Evolutionary conservation across 1,139 yeast species (phyloP).

Genomic region (Hansenula lynferdii): DNA sequence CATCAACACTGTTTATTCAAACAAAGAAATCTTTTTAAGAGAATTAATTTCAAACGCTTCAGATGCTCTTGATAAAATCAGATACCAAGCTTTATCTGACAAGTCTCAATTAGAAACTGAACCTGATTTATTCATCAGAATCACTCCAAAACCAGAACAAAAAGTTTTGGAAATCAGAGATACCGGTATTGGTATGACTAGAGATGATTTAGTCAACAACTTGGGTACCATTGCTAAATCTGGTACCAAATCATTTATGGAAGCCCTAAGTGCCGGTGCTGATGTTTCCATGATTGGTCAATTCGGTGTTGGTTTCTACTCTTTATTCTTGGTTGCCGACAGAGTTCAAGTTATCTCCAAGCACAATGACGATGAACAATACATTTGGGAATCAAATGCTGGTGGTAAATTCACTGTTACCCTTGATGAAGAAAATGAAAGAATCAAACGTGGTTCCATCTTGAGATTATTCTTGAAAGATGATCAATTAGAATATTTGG

Average conservation of each 20-base stretch:
- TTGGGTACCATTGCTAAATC: constrained; percentile 99
- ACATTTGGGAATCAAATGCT: constrained; percentile 99
- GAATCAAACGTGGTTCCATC: constrained; percentile 90
- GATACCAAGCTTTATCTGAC: constrained; percentile 94
- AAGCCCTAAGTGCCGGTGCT: constrained; percentile 98
- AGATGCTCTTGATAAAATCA: constrained; percentile 93
- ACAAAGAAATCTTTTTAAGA: constrained; percentile 99
- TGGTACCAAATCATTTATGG: constrained; percentile 99
- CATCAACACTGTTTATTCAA: constrained; percentile 99
- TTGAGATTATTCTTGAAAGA: constrained; percentile 97
- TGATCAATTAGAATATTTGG: constrained; percentile 98
- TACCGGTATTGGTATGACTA: constrained; percentile 99
- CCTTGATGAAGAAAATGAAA: constrained; percentile 81
- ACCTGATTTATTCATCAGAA: constrained; percentile 95
- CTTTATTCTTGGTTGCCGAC: constrained; percentile 98
- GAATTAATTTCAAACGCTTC: constrained; percentile 98
- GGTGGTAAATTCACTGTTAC: constrained; percentile 99
- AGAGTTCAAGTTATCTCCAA: constrained; percentile 97
- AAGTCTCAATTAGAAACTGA: constrained; percentile 90
- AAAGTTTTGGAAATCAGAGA: constrained; percentile 97
- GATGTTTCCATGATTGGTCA: constrained; percentile 99
- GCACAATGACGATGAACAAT: constrained; percentile 99
- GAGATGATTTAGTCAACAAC: constrained; percentile 98
- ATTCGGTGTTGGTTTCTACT: constrained; percentile 99
- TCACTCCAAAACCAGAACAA: constrained; percentile 93